Conservation (phyloP, 352 stramenopile species). For the Halophytophthora polymorphica region DNA sequence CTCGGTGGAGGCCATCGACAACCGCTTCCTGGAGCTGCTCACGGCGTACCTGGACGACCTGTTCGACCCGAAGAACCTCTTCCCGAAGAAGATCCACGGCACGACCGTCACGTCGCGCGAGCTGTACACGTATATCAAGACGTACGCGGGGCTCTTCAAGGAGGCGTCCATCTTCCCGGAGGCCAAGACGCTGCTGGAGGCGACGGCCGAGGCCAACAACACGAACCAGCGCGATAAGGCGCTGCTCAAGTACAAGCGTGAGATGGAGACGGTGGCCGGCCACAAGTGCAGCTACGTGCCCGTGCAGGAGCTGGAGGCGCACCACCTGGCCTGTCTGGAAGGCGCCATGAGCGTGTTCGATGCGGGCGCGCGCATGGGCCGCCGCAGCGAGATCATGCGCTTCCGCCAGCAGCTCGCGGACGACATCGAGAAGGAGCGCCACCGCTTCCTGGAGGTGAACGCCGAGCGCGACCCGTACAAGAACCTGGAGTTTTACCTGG, state of each 20-base stretch:
- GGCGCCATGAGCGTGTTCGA: constrained; percentile 91
- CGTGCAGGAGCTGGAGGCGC: constrained; percentile 85
- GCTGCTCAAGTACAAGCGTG: constrained; percentile 89
- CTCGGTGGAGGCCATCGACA: constrained; percentile 92
- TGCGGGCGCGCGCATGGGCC: constrained; percentile 94
- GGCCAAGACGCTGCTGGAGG: constrained; percentile 96
- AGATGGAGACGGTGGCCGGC: constrained; percentile 92
- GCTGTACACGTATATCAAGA: constrained; percentile 95
- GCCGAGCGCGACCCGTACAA: constrained; percentile 94
- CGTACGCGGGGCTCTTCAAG: constrained; percentile 96
- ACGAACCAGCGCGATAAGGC: constrained; percentile 90
- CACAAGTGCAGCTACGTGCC: constrained; percentile 86
- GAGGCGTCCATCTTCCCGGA: constrained; percentile 95
- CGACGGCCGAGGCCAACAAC: constrained; percentile 98
- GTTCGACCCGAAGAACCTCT: constrained; percentile 87
- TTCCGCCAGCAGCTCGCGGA: constrained; percentile 79
- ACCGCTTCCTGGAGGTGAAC: constrained; percentile 94
- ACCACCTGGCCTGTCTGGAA: constrained; percentile 84
- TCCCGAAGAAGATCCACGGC: constrained; percentile 95
- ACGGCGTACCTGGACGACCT: constrained; percentile 94
- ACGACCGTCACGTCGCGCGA: constrained; percentile 91
- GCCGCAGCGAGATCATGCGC: constrained; percentile 86
- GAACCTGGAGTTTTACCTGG: constrained; percentile 92
- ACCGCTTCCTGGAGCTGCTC: constrained; percentile 92
- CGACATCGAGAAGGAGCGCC: constrained; percentile 89